Evolutionary conservation across 2,329 filamentous ascomycete species (phyloP).

Genomic region (Paecilomyces variotii): DNA sequence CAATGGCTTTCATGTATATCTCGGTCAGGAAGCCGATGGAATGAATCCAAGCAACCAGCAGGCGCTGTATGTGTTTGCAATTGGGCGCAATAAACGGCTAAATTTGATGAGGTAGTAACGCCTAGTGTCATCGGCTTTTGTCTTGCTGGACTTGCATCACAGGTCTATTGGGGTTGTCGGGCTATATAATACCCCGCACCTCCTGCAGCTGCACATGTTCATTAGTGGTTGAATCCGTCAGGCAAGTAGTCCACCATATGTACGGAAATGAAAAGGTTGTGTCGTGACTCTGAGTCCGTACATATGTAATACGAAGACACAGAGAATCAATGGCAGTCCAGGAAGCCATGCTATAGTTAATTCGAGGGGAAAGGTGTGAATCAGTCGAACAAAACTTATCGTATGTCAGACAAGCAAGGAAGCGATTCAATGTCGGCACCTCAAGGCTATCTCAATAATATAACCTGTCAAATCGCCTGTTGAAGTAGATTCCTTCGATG

Average conservation of each 20-base stretch:
- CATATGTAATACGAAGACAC: too few species aligned
- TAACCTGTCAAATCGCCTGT: too few species aligned
- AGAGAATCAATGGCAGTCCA: too few species aligned
- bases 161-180: neutral
- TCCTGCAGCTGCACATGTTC: neutral
- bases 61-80: neutral
- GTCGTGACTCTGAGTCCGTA: too few species aligned
- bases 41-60: neutral
- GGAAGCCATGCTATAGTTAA: too few species aligned
- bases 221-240: neutral
- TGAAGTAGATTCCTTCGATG: too few species aligned
- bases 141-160: neutral
- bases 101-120: neutral
- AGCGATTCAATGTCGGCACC: too few species aligned
- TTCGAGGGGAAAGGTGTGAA: too few species aligned
- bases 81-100: neutral
- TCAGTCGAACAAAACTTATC: too few species aligned
- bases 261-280: neutral
- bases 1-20: too few species aligned
- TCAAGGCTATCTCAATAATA: too few species aligned
- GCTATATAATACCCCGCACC: neutral
- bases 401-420: too few species aligned
- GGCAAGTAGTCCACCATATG: neutral
- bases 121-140: neutral
- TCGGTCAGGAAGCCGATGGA: neutral